Percentiles rank a stretch among this genome's conserved stretches.
phyloP scores from a whole-genome alignment of 1,284 basidiomycete genomes.

The Puccinia horiana region DNA sequence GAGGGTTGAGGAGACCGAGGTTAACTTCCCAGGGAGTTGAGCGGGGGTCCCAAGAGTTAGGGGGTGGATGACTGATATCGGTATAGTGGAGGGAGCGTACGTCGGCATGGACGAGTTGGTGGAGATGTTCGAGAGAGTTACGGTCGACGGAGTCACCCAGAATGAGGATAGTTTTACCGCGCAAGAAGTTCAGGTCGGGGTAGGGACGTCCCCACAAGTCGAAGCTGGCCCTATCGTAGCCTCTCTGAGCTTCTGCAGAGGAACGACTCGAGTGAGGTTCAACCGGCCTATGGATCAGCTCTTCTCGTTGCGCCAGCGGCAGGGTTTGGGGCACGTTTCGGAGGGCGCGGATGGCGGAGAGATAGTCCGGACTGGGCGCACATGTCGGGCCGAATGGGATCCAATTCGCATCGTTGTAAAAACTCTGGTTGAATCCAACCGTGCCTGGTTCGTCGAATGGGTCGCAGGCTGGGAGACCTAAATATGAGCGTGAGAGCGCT shows the following conservation, averaged over 20 bases:
- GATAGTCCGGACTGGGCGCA: slow-evolving; percentile 54
- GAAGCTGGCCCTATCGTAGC: neutral
- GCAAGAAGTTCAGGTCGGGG: slow-evolving; percentile 51
- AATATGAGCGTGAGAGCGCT: neutral
- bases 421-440: slow-evolving; percentile 50
- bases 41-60: slow-evolving; percentile 16
- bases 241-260: neutral
- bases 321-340: slow-evolving; percentile 36
- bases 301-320: neutral
- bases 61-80: slow-evolving; percentile 18
- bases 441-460: slow-evolving; percentile 53
- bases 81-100: neutral
- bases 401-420: slow-evolving; percentile 52
- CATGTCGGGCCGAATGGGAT: slow-evolving; percentile 52
- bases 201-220: slow-evolving; percentile 32
- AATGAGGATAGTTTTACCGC: slow-evolving; percentile 54
- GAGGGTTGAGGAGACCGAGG: slow-evolving; percentile 35
- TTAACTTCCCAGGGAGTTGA: slow-evolving; percentile 39
- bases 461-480: slow-evolving; percentile 51
- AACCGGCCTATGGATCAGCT: slow-evolving; percentile 8
- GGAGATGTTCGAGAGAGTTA: slow-evolving; percentile 54
- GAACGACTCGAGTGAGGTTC: neutral
- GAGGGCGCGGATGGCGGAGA: slow-evolving; percentile 48
- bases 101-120: slow-evolving; percentile 50
- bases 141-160: slow-evolving; percentile 56